Evolutionary conservation across 2,329 filamentous ascomycete genomes (phyloP).

Genomic region (Thyridium curvatum): DNA sequence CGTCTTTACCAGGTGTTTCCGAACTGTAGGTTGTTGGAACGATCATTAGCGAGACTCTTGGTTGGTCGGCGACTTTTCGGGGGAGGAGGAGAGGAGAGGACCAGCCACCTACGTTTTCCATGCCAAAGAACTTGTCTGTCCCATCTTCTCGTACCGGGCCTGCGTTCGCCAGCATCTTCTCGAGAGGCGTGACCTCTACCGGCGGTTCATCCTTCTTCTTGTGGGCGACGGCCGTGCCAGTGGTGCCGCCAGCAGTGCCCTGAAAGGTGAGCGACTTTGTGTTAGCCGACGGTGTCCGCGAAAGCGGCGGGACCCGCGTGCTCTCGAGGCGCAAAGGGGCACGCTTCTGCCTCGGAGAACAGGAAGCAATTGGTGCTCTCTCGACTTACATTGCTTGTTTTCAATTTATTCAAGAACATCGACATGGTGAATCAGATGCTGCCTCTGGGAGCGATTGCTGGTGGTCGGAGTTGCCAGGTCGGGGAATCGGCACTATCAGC

Average conservation of each 20-base stretch:
- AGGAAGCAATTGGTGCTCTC: no score
- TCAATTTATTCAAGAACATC: no score
- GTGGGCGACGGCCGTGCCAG: conserved; percentile 27
- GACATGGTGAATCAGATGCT: background rate
- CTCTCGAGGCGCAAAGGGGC: background rate
- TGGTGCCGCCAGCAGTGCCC: conserved; percentile 37
- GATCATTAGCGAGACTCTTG: conserved; percentile 24
- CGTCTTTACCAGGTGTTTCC: conserved; percentile 84
- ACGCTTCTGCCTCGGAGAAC: background rate
- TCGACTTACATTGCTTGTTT: no score
- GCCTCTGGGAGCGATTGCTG: background rate
- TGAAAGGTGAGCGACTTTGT: conserved; percentile 15
- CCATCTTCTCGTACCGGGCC: conserved; percentile 80
- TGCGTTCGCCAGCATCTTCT: conserved; percentile 74
- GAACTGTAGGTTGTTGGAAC: conserved; percentile 54
- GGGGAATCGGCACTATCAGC: conserved; percentile 1
- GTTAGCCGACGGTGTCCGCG: conserved; percentile 13
- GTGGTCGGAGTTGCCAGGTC: background rate
- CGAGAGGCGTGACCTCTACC: conserved; percentile 55
- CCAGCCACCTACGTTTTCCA: conserved; percentile 96
- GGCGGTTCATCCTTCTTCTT: conserved; percentile 51
- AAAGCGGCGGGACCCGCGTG: background rate
- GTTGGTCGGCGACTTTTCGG: conserved; percentile 1
- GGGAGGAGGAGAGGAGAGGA: conserved; percentile 8
- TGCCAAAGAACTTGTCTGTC: conserved; percentile 95